These are phyloP conservation scores for Pyrenula aspistea DNA, from an alignment of 495 filamentous ascomycete species.

Conservation along the genomic window DNA sequence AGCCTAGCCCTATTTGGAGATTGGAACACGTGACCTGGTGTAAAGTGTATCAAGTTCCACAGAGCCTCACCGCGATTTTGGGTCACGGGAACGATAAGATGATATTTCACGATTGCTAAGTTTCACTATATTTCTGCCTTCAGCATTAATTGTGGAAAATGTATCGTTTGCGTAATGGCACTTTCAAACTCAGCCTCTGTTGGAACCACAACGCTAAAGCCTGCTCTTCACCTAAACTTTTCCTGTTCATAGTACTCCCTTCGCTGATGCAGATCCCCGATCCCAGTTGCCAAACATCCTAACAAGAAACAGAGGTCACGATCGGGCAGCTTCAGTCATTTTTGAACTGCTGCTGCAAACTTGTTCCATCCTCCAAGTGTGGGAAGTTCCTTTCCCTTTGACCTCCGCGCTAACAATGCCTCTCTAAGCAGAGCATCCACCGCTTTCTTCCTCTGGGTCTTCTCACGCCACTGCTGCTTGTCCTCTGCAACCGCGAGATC, in stretches of 20 bases:
- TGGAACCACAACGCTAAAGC: too few relatives aligned
- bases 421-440: slow-evolving; percentile 32
- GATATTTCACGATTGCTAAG: too few relatives aligned
- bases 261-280: neutral
- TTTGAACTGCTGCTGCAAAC: neutral
- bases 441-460: slow-evolving; percentile 38
- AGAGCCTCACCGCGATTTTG: too few relatives aligned
- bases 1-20: too few relatives aligned
- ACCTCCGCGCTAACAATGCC: slow-evolving; percentile 12
- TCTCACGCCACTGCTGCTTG: slow-evolving; percentile 43
- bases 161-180: too few relatives aligned
- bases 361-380: neutral
- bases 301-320: neutral
- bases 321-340: neutral
- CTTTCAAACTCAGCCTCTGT: too few relatives aligned
- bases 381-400: neutral
- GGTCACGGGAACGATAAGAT: too few relatives aligned
- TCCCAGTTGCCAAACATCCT: neutral
- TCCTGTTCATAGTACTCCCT: neutral
- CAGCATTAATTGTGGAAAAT: too few relatives aligned
- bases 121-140: too few relatives aligned
- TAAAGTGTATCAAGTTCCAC: too few relatives aligned
- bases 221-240: too few relatives aligned
- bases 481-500: slow-evolving; percentile 39
- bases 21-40: too few relatives aligned